These are phyloP conservation scores for Ambrosia hybrid DNA, from an alignment of 140 eudicot genomes.

Conservation along the genomic window DNA sequence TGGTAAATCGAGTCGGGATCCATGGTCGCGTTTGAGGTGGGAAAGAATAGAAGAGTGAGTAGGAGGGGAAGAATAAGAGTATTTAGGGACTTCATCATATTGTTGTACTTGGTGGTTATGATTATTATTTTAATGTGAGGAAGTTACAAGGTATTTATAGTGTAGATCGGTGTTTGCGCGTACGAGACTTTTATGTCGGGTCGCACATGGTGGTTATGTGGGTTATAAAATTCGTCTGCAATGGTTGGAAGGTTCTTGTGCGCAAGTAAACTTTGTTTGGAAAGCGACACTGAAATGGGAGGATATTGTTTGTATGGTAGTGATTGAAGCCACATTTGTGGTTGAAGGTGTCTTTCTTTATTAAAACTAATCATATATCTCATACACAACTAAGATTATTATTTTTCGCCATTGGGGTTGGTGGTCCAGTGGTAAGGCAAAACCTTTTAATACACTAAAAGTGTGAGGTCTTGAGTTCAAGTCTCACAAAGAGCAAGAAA, in stretches of 20 bases:
- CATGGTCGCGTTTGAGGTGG: conserved; percentile 11
- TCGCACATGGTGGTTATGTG: conserved; percentile 22
- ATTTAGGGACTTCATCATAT: not conserved
- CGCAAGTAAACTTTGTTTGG: conserved; percentile 19
- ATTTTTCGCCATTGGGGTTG: too few relatives aligned
- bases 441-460: too few relatives aligned
- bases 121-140: not conserved
- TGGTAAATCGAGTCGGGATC: conserved; percentile 27
- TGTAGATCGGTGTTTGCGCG: conserved; percentile 23
- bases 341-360: not conserved
- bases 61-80: not conserved
- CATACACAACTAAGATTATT: too few relatives aligned
- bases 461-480: too few relatives aligned
- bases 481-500: too few relatives aligned
- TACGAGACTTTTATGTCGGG: conserved; percentile 23
- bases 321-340: too few relatives aligned
- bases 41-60: conserved; percentile 7
- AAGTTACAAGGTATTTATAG: conserved; percentile 15
- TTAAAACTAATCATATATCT: not conserved
- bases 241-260: conserved; percentile 33
- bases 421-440: too few relatives aligned
- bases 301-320: not conserved
- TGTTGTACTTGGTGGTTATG: not conserved
- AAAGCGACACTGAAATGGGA: not conserved
- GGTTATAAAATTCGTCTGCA: conserved; percentile 25